These are phyloP conservation scores for Hyphopichia burtonii DNA, from an alignment of 1,139 yeast species.

Conservation along the genomic window DNA sequence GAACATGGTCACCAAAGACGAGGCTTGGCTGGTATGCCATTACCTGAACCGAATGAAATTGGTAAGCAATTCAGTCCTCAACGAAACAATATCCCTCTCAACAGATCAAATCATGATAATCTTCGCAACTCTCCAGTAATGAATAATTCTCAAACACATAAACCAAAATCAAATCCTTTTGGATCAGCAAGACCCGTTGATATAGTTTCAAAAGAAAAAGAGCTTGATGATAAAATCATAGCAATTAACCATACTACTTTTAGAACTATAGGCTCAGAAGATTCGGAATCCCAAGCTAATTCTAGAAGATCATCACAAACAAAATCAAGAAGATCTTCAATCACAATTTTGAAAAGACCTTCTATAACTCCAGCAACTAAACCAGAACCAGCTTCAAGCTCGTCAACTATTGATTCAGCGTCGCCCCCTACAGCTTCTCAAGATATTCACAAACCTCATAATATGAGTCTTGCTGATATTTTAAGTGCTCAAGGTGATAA, in stretches of 20 bases:
- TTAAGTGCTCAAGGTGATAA: conserved; percentile 21
- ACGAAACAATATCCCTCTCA: background rate
- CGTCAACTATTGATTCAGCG: conserved; percentile 4
- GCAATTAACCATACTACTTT: conserved; percentile 59
- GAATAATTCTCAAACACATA: conserved; percentile 9
- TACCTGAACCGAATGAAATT: conserved; percentile 5
- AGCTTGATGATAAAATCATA: conserved; percentile 45
- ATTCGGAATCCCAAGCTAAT: conserved; percentile 10
- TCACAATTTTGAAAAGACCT: conserved; percentile 15
- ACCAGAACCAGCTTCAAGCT: background rate
- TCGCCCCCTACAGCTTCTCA: conserved; percentile 15
- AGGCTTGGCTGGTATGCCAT: conserved; percentile 7
- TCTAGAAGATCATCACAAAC: conserved; percentile 11
- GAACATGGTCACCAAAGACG: conserved; percentile 15
- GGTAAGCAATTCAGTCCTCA: background rate
- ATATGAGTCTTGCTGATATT: conserved; percentile 40
- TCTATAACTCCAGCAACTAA: conserved; percentile 5
- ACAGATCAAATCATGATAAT: background rate
- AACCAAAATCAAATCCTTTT: conserved; percentile 42
- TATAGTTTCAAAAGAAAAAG: conserved; percentile 38
- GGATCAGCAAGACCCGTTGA: conserved; percentile 50
- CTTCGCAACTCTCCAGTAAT: conserved; percentile 1
- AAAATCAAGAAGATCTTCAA: conserved; percentile 12
- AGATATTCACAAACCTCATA: conserved; percentile 15
- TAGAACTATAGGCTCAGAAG: conserved; percentile 44